These are phyloP conservation scores for Prunus campanulata DNA, from an alignment of 306 rosid genomes.

Conservation along the genomic window DNA sequence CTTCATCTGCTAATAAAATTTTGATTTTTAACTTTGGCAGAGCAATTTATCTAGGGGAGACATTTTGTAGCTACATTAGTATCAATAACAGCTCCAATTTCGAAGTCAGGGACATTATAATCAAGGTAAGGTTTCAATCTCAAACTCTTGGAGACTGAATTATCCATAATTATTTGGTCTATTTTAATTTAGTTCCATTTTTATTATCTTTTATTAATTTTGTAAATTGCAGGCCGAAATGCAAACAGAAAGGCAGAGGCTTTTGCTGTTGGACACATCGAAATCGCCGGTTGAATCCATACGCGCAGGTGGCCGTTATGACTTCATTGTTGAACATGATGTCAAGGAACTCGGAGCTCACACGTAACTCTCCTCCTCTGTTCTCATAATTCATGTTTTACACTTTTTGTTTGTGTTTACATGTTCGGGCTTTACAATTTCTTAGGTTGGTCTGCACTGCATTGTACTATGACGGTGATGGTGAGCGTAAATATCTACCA, in stretches of 20 bases:
- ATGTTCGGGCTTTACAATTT: not conserved
- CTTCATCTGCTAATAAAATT: not conserved
- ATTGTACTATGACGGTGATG: slow-evolving; percentile 80
- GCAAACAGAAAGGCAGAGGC: slow-evolving; percentile 95
- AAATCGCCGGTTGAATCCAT: slow-evolving; percentile 88
- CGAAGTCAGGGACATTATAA: slow-evolving; percentile 74
- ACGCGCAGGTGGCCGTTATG: slow-evolving; percentile 92
- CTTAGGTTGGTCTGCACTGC: slow-evolving; percentile 93
- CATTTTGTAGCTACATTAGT: slow-evolving; percentile 92
- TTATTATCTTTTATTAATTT: not conserved
- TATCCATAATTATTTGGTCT: not conserved
- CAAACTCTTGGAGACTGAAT: not conserved
- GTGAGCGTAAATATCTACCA: slow-evolving; percentile 95
- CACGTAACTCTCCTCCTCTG: slow-evolving; percentile 48
- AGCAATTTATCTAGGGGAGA: slow-evolving; percentile 95
- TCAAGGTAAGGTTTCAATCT: slow-evolving; percentile 50
- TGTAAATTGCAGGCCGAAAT: slow-evolving; percentile 67
- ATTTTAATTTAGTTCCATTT: not conserved
- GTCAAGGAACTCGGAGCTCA: slow-evolving; percentile 98
- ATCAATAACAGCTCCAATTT: slow-evolving; percentile 88
- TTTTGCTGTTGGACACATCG: slow-evolving; percentile 83
- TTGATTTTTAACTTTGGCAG: slow-evolving; percentile 34
- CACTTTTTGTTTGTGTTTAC: slow-evolving; percentile 8
- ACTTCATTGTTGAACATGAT: slow-evolving; percentile 95
- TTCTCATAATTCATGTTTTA: not conserved